Conservation (phyloP, 1,284 basidiomycete species). For the Pseudomicrostroma phylloplanum region DNA sequence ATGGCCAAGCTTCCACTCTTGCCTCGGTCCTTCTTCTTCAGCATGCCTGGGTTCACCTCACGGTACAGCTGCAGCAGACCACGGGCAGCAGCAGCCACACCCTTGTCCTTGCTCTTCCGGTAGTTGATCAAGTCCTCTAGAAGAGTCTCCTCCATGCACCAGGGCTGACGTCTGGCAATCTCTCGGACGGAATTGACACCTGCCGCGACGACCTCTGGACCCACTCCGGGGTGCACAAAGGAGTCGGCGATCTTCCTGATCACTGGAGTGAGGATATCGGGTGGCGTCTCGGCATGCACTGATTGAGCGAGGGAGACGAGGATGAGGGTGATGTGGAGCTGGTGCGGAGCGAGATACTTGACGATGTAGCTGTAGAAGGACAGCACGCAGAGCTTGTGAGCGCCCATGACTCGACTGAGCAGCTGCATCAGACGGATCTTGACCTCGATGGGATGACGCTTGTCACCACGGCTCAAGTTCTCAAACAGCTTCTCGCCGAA, state of each 20-base stretch:
- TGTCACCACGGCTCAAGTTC: conserved; percentile 68
- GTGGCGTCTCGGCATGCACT: conserved; percentile 90
- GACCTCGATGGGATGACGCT: conserved; percentile 80
- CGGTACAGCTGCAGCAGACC: conserved; percentile 87
- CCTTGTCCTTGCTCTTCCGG: conserved; percentile 88
- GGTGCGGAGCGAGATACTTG: conserved; percentile 83
- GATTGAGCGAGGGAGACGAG: conserved; percentile 92
- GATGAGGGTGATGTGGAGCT: conserved; percentile 87
- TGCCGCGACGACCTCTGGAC: conserved; percentile 87
- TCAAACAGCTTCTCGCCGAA: conserved; percentile 94
- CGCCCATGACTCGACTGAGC: conserved; percentile 86
- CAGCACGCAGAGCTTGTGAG: conserved; percentile 86
- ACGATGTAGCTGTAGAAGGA: conserved; percentile 96
- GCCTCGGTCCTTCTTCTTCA: conserved; percentile 74
- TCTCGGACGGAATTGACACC: conserved; percentile 92
- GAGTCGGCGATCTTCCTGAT: conserved; percentile 86
- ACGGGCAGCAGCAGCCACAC: conserved; percentile 78
- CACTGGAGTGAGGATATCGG: conserved; percentile 82
- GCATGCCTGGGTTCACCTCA: conserved; percentile 88
- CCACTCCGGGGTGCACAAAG: conserved; percentile 96
- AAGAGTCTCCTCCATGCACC: conserved; percentile 88
- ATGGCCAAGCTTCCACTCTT: conserved; percentile 43
- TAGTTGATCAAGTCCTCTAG: conserved; percentile 90
- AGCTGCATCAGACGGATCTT: conserved; percentile 97
- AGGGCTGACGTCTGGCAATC: conserved; percentile 85